Evolutionary conservation across 495 filamentous ascomycete genomes (phyloP), one percentile per base, ranked within the genome.

Genomic region (Penicillium simplicissimum): DNA sequence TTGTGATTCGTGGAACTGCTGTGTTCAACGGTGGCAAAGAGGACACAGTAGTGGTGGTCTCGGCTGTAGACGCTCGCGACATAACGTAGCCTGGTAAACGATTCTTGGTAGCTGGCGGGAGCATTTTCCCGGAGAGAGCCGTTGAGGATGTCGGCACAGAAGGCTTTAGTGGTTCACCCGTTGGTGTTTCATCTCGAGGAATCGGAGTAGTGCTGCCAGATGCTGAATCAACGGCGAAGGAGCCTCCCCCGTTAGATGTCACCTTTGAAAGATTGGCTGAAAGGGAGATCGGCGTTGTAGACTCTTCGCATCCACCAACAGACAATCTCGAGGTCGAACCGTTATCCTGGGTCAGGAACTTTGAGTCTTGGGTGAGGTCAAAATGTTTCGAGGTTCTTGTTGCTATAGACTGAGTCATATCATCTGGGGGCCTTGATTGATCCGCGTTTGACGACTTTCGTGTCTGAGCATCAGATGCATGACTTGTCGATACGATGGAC

Each of bases 161-260:
- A 21, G 62, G 17, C 19, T 69, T 77, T 23, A 68, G 56, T 2
- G 67, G 59, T 23, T 71, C 71, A 42, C 57, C 72, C 8, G 71
- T 57, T 19, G 67, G 65, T 8, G 69, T 63, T 8, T 73, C 57
- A 14, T 70, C 75, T 36, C 71, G 71, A 13, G 75, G 55, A 13
- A 74, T 60, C 35, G 76, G 58, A 2, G 79, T 74, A 21, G 79
- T 82, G 31, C 75, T 76, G 43, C 80, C 77, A 2, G 71, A 57
- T 40, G 67, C 74, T 13, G 76, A 75, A 34, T 81, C 79, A 36
- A 76, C 65, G 52, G 70, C 77, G 45, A 76, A 65, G 2, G 69
- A 40, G 68, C 76, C 6, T 80, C 79, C 37, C 35, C 77, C 77
- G 35, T 74, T 57, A 23, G 62, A 34, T 66, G 15, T 67, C 60